Conservation (phyloP, 768 basidiomycete species). For the Lanmaoa pseudosensibilis region DNA sequence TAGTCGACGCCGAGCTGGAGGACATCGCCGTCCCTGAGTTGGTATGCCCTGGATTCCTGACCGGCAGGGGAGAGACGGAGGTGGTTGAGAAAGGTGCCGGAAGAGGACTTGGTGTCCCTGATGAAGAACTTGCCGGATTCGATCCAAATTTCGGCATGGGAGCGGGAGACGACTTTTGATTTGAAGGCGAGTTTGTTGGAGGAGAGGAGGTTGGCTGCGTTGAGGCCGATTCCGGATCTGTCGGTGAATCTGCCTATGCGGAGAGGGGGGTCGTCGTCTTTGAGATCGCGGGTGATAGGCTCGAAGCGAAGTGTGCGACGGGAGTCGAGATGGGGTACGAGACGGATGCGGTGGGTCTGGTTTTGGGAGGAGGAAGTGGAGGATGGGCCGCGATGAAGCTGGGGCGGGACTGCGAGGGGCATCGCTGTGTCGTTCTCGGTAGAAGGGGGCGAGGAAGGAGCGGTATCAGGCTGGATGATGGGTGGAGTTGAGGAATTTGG, state of each 20-base stretch:
- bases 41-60: constrained; percentile 72
- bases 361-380: constrained; percentile 18
- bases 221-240: constrained; percentile 63
- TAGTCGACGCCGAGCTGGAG: constrained; percentile 96
- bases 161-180: constrained; percentile 90
- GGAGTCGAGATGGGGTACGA: constrained; percentile 94
- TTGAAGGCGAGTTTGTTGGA: constrained; percentile 92
- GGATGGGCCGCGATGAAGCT: constrained; percentile 20
- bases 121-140: constrained; percentile 77
- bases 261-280: constrained; percentile 63
- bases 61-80: constrained; percentile 83
- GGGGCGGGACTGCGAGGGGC: constrained; percentile 25
- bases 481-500: constrained; percentile 6
- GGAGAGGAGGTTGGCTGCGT: constrained; percentile 64
- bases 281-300: constrained; percentile 84
- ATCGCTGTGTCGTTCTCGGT: constrained; percentile 10
- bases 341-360: constrained; percentile 73
- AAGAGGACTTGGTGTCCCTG: constrained; percentile 84
- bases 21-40: constrained; percentile 90
- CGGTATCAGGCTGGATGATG: constrained; percentile 1
- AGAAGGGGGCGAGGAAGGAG: constrained; percentile 18
- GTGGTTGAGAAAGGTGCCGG: constrained; percentile 96
- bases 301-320: constrained; percentile 89
- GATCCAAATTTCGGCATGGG: constrained; percentile 94
- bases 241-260: constrained; percentile 97